Percentiles rank a stretch among this genome's conserved stretches.
Evolutionary conservation across 2,329 filamentous ascomycete genomes (phyloP).

Genomic region (Colletotrichum chlorophyti): DNA sequence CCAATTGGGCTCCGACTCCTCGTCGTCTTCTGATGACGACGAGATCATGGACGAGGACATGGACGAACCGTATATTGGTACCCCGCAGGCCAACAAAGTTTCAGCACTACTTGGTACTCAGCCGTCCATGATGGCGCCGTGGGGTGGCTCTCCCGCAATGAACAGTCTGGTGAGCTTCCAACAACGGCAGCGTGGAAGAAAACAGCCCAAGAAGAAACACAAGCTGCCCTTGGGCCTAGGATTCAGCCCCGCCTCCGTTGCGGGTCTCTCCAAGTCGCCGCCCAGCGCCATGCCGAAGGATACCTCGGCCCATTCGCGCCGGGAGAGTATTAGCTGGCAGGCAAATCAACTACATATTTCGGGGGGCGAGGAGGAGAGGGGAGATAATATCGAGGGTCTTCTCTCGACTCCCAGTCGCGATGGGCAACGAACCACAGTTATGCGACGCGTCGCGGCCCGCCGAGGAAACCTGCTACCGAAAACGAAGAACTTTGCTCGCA

Average conservation of each 20-base stretch:
- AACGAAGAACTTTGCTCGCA: conserved; percentile 93
- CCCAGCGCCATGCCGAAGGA: conserved; percentile 56
- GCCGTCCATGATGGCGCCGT: conserved; percentile 63
- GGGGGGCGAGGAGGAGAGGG: conserved; percentile 74
- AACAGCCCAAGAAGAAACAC: conserved; percentile 67
- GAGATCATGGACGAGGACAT: conserved; percentile 76
- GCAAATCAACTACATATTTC: conserved; percentile 87
- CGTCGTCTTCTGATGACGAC: conserved; percentile 75
- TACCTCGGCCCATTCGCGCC: conserved; percentile 59
- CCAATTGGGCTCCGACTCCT: conserved; percentile 76
- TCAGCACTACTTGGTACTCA: conserved; percentile 51
- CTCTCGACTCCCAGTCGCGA: conserved; percentile 54
- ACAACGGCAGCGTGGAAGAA: conserved; percentile 74
- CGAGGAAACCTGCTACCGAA: conserved; percentile 93
- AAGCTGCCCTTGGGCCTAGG: conserved; percentile 56
- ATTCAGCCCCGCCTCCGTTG: conserved; percentile 51
- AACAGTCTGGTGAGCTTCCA: conserved; percentile 85
- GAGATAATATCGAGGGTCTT: conserved; percentile 65
- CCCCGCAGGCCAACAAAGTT: conserved; percentile 76
- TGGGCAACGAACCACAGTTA: conserved; percentile 72
- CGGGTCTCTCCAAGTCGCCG: conserved; percentile 73
- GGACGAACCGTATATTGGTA: conserved; percentile 82
- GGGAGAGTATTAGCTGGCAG: conserved; percentile 90
- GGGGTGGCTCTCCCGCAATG: conserved; percentile 74
- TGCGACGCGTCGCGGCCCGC: conserved; percentile 82